phyloP scores from a whole-genome alignment of 257 asterid genomes.

The Solanum chiquidenum region DNA sequence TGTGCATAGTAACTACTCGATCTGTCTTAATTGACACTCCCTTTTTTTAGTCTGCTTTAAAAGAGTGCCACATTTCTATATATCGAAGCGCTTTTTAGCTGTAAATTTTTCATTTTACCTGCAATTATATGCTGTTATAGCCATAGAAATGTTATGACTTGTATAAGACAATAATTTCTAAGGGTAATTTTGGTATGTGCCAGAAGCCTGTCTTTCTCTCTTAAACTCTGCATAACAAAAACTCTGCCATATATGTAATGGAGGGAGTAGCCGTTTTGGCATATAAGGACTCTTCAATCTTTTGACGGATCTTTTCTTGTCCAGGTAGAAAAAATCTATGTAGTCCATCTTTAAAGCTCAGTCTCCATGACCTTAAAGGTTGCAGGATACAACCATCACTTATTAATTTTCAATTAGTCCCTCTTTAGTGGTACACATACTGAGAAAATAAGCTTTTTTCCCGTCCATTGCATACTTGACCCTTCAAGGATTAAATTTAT shows the following conservation, averaged over 20 bases:
- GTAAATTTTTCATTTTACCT: not conserved
- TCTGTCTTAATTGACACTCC: not conserved
- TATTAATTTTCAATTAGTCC: not conserved
- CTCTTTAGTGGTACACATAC: not conserved
- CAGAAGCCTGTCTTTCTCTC: not conserved
- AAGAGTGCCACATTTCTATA: not conserved
- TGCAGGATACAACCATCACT: not conserved
- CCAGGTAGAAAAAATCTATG: not conserved
- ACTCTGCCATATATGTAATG: not conserved
- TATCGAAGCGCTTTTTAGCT: not conserved
- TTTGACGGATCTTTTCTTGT: not conserved
- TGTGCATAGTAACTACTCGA: not conserved
- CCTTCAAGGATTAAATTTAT: not conserved
- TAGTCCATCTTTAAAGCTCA: not conserved
- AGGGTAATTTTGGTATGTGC: not conserved
- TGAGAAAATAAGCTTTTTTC: not conserved
- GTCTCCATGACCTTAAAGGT: not conserved
- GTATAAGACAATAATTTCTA: not conserved
- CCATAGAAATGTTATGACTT: not conserved
- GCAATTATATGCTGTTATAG: no score
- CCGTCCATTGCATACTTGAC: not conserved
- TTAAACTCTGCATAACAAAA: not conserved
- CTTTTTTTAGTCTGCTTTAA: not conserved
- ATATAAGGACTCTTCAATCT: not conserved
- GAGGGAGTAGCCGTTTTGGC: not conserved